Percentiles rank a stretch among this genome's conserved stretches.
Conservation (phyloP, 2,329 filamentous ascomycete species). For the Cordyceps fumosorosea region DNA sequence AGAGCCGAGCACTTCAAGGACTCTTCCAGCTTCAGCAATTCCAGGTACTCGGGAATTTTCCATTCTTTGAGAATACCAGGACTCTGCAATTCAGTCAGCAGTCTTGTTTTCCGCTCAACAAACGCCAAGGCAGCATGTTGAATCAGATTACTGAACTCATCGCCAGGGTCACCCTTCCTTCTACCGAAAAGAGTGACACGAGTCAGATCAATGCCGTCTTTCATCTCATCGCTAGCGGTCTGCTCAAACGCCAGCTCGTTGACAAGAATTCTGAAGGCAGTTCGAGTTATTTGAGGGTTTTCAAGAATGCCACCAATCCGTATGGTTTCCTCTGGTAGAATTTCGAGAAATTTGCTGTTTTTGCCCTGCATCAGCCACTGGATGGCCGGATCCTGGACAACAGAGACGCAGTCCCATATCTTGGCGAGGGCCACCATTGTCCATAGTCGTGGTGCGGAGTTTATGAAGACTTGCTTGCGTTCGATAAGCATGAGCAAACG, state of each 20-base stretch:
- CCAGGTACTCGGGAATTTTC: conserved; percentile 28
- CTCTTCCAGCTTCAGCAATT: conserved; percentile 20
- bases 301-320: conserved; percentile 46
- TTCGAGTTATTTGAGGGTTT: conserved; percentile 35
- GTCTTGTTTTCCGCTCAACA: conserved; percentile 36
- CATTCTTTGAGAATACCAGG: conserved; percentile 26
- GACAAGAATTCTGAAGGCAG: conserved; percentile 54
- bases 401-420: conserved; percentile 44
- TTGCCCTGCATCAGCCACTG: conserved; percentile 51
- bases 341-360: conserved; percentile 55
- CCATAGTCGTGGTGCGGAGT: conserved; percentile 61
- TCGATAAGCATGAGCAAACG: conserved; percentile 54
- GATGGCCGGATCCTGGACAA: conserved; percentile 43
- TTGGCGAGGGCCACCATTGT: conserved; percentile 58
- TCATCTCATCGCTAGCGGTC: conserved; percentile 19
- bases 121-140: conserved; percentile 52
- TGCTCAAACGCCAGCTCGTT: conserved; percentile 52
- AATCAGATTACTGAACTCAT: conserved; percentile 49
- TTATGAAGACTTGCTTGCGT: conserved; percentile 46
- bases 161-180: conserved; percentile 39
- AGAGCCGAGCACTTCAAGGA: background rate
- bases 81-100: conserved; percentile 27
- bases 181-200: conserved; percentile 39
- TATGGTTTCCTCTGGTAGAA: conserved; percentile 55
- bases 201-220: background rate